These are phyloP conservation scores for Colletotrichum viniferum DNA, from an alignment of 2,329 filamentous ascomycete species.

Conservation along the genomic window DNA sequence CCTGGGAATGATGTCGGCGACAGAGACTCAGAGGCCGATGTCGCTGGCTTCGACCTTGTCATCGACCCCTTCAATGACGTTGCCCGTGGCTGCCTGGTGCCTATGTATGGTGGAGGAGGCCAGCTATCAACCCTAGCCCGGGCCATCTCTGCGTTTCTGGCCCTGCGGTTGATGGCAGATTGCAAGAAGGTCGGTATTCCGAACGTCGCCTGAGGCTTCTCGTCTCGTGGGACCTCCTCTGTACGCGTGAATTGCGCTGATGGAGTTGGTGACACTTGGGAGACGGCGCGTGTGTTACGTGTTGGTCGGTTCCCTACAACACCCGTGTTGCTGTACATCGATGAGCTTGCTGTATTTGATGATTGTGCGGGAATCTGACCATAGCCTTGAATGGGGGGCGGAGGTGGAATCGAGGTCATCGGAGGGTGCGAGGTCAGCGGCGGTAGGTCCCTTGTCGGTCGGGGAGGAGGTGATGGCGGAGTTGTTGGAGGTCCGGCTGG, in stretches of 20 bases:
- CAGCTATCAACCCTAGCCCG: not conserved
- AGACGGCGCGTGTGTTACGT: not conserved
- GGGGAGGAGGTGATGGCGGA: not conserved
- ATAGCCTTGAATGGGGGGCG: not conserved
- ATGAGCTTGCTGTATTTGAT: not conserved
- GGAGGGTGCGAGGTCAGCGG: not conserved
- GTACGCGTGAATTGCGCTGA: not conserved
- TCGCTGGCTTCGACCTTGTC: not conserved
- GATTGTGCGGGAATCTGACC: not conserved
- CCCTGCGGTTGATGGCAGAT: not conserved
- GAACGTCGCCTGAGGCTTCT: not conserved
- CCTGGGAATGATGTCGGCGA: not conserved
- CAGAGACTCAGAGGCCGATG: accelerated
- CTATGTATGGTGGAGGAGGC: not conserved
- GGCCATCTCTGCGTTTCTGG: not conserved
- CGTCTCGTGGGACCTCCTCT: not conserved
- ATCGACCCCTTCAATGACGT: not conserved
- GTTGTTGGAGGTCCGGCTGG: not conserved
- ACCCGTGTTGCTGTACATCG: not conserved
- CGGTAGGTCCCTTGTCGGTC: not conserved
- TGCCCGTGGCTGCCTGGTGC: not conserved
- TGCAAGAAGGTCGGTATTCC: not conserved
- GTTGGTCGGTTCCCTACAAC: not conserved
- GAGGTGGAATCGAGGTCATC: not conserved
- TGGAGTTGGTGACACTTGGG: not conserved